These are phyloP conservation scores for Venturia effusa DNA, from an alignment of 2,329 filamentous ascomycete genomes.

Conservation along the genomic window DNA sequence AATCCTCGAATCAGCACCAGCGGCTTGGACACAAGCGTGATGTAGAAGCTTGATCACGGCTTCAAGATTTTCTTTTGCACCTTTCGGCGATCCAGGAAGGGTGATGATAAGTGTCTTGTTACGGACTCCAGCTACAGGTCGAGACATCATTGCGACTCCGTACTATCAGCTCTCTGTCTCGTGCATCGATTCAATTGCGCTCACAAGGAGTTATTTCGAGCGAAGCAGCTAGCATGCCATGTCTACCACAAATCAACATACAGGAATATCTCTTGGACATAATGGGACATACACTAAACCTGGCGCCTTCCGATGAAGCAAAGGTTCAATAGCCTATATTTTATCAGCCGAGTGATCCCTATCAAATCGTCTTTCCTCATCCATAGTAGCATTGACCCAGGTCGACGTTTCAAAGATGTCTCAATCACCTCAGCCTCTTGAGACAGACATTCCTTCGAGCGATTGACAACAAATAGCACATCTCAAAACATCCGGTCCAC, in stretches of 20 bases:
- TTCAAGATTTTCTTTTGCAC: conserved; percentile 85
- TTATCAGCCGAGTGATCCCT: background rate
- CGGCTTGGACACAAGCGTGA: conserved; percentile 86
- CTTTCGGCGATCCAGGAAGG: conserved; percentile 88
- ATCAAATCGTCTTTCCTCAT: too few relatives aligned
- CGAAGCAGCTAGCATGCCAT: conserved; percentile 84
- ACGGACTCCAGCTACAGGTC: conserved; percentile 80
- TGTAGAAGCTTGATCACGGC: conserved; percentile 82
- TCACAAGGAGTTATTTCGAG: conserved; percentile 80
- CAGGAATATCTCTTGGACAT: background rate
- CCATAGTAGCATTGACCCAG: too few relatives aligned
- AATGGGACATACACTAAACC: conserved; percentile 57
- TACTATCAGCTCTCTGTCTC: background rate
- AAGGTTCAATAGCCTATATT: conserved; percentile 56
- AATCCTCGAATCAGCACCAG: conserved; percentile 67
- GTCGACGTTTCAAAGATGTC: too few relatives aligned
- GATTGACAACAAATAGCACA: too few relatives aligned
- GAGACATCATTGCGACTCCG: conserved; percentile 88
- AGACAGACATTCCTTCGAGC: too few relatives aligned
- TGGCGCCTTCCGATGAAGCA: conserved; percentile 77
- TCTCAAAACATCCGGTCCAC: background rate
- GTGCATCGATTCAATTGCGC: conserved; percentile 21
- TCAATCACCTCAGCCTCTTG: background rate
- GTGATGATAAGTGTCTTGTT: conserved; percentile 77
- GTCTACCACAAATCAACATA: conserved; percentile 32